Base-by-base conservation (phyloP, 176 grass and related monocot genomes). In the Guadua angustifolia region DNA sequence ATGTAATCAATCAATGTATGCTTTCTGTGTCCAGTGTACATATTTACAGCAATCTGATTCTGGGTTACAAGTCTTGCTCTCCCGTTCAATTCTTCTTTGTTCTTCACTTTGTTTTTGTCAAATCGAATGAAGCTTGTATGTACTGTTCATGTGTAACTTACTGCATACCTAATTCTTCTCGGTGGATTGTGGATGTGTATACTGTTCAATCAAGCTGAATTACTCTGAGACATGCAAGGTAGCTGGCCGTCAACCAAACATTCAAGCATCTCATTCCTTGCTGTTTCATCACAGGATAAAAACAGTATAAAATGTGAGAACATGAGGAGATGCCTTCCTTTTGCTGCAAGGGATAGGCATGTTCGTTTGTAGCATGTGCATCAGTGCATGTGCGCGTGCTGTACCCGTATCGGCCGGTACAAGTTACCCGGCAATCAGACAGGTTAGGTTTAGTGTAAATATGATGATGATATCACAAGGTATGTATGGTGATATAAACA, bases 241-340 rank as follows among this genome's bases (percentile, higher is more conserved):
- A 74, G 12, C 32, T 18, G 5, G 51, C 22, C 46, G 66, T 61
- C 73, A 47, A 88, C 38, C 24, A 25, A 51, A 82, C 56, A 82
- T 65, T 71, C 78, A 66, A 60, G 77, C 56, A 86, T 77, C 71
- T 49, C 71, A 83, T 83, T 83, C 84, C 84, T 70, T 79, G 59
- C 61, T 69, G 61, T 79, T 75, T 36, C 44, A 7, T 79, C 53
- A 22, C 62, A 26, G 5, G 75, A 35, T 59, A 49, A 49, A 12
- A 45, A 45, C 12, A 45, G 44, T 44, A 11, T 51, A 58, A 79
- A 89, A 59, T 18, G 63, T 21, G 77, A 60, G 43, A 77, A 35
- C 63, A 7, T 39, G 38, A 65, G n/a, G 52, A 75, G 84, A 80
- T 90, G 15, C 89, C 89, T 90, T 90, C 33, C 89, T 90, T 90